Base-by-base conservation (phyloP, 2,329 filamentous ascomycete species). In the Ploettnerulaceae sp. region DNA sequence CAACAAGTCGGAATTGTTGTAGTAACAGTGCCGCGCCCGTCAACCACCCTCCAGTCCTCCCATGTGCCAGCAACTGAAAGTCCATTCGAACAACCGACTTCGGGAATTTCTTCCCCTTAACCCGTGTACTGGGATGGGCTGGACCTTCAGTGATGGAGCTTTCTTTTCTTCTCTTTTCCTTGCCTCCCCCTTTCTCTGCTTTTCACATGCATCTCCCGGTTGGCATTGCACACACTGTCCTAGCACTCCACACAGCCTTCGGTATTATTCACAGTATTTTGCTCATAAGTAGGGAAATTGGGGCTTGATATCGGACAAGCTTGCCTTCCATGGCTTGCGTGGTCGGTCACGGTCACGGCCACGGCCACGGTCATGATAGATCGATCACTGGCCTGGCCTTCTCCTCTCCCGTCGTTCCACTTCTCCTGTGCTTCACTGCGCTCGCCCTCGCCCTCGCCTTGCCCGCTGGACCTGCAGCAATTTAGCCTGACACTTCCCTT, bases 401-500 rank as follows among this genome's bases (percentile, higher is more conserved):
- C 12, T 33, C 8, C 18, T 14, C 34, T 36, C 34, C 7, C 20
- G 11, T 37, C 14, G 20, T 37, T 25, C 34, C 34, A 14, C 34
- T 20, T 37, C 21, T 25, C 3, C 34, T 17, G 32, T 15, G 9
- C 34, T 36, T 15, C 32, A 34, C 32, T 20, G 17, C 32, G 5
- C 32, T 34, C 15, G 32, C 32, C 15, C 21, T 17, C 12, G 14
- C 24, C 14, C 20, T n/a, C n/a, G n/a, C n/a, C n/a, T n/a, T n/a
- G n/a, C n/a, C n/a, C n/a, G n/a, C 40, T 34, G 40, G 29, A 43
- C 40, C 29, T 43, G 40, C 40, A 43, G 31, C 34, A 25, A n/a
- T 43, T 33, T 33, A 34, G 40, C 40, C 31, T 26, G 40, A 26
- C 40, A 32, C 2, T 43, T 34, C 31, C 29, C 8, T 26, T 43